These are phyloP conservation scores for Ligustrum vulgare DNA, from an alignment of 257 asterid genomes.

Conservation along the genomic window DNA sequence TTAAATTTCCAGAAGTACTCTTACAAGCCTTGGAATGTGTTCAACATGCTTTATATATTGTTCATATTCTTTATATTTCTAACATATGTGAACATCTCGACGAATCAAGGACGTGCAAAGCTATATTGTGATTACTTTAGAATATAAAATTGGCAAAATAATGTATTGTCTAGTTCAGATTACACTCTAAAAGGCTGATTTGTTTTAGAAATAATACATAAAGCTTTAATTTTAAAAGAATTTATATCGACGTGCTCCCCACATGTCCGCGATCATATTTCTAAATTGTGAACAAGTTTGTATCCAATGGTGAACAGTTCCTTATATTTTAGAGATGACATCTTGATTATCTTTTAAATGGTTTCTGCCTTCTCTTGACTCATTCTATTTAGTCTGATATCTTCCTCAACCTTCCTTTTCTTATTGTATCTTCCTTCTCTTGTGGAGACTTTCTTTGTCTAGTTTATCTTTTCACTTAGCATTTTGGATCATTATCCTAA, in stretches of 20 bases:
- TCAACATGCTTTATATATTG: background rate
- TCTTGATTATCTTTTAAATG: background rate
- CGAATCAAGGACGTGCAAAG: background rate
- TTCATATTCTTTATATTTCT: background rate
- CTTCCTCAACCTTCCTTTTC: background rate
- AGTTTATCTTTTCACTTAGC: background rate
- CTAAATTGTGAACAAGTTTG: too few species aligned
- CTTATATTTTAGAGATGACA: background rate
- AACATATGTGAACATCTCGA: background rate
- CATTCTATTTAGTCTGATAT: background rate
- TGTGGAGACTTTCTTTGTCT: background rate
- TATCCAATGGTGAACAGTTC: background rate
- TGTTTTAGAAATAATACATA: too few species aligned
- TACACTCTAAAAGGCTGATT: background rate
- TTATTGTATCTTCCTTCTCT: background rate
- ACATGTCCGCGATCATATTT: background rate
- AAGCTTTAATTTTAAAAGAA: too few species aligned
- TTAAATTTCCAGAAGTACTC: too few species aligned
- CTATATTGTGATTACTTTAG: background rate
- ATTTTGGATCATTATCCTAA: background rate
- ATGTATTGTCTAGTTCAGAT: background rate
- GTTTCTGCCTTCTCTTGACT: background rate
- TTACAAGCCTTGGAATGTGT: background rate
- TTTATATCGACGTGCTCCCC: background rate
- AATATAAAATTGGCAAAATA: background rate